Evolutionary conservation across 1,139 yeast genomes (phyloP), one percentile per base, ranked within the genome.

Genomic region (Geotrichum klebahnii): DNA sequence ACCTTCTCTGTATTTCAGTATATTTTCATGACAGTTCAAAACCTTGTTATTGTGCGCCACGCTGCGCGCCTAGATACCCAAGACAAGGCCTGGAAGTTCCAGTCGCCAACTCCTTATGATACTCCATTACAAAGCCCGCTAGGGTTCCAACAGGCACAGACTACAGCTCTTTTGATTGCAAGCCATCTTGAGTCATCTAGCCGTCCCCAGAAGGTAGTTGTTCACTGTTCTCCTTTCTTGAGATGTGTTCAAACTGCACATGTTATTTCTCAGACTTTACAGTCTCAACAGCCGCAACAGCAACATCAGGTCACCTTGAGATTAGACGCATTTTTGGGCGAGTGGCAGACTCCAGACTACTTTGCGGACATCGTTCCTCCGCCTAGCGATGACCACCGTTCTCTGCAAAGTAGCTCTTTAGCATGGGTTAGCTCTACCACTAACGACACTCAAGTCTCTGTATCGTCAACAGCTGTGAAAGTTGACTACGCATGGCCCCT

Each of bases 271-370:
- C 46, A 51, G 42, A 54, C 52, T 37, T 43, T 59, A 32, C 29
- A 26, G 43, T 34, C 46, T 5, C 16, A 29, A 5, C 14, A 19
- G 2, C 12, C 33, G 44, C 17, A 28, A 24, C 14, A 17, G 39
- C 14, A 20, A n/a, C 33, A 26, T n/a, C 24, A 36, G 32, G 52
- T 50, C 32, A 44, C 53, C n/a, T 35, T 69, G 20, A 59, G 69
- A 20, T 33, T 69, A 35, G 71, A 67, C 53, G 58, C 68, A 3
- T 66, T 63, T 22, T 60, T 70, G 38, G 73, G 74, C 17, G 74
- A 70, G 51, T 70, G 73, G 73, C 65, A 66, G 51, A 67, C 69
- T 1, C 63, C 69, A 2, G 73, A 68, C 56, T 70, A 70, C 54
- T 70, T 62, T 52, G 50, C 61, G 6, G 60, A 61, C 39, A 60